A percentile compares a stretch with the other conserved stretches of the same genome.
These are phyloP conservation scores for Metschnikowia sp. DNA, from an alignment of 805 yeast species.

Conservation along the genomic window DNA sequence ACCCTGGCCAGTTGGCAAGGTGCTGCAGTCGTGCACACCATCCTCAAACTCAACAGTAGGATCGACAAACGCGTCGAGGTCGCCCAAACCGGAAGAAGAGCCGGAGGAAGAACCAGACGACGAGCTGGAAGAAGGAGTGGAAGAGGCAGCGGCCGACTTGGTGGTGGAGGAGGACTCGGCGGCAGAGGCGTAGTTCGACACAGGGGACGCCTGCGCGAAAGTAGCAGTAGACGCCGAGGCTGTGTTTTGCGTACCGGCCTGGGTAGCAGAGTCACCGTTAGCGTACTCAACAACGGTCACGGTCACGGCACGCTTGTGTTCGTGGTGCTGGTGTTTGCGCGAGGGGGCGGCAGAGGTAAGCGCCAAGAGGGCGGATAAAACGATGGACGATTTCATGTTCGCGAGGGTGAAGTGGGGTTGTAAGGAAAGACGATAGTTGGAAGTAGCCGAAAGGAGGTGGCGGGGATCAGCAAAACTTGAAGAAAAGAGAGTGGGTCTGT, in stretches of 20 bases:
- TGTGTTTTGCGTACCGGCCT: not conserved
- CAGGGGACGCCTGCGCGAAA: conserved; percentile 3
- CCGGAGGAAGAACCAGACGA: conserved; percentile 3
- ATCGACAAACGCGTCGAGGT: conserved; percentile 16
- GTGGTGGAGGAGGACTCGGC: not conserved
- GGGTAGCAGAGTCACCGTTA: conserved; percentile 1
- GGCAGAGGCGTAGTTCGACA: not conserved
- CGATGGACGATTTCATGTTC: conserved; percentile 13
- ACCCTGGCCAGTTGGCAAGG: conserved; percentile 23
- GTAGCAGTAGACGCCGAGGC: conserved; percentile 2
- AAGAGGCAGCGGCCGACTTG: conserved; percentile 1
- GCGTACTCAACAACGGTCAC: conserved; percentile 33
- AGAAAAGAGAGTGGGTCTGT: conserved; percentile 6
- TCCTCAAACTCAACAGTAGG: conserved; percentile 18
- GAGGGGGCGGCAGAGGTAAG: conserved; percentile 17
- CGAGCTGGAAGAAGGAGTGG: conserved; percentile 1
- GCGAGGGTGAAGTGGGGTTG: conserved; percentile 1
- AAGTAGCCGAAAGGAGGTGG: conserved; percentile 1
- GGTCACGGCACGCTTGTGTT: conserved; percentile 39
- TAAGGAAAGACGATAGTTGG: conserved; percentile 31
- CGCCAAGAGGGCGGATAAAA: conserved; percentile 15
- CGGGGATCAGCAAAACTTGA: conserved; percentile 3
- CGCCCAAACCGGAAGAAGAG: conserved; percentile 12
- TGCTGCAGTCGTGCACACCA: conserved; percentile 20
- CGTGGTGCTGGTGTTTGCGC: conserved; percentile 26